Evolutionary conservation across 2,329 filamentous ascomycete species (phyloP).

Genomic region (Colletotrichum lini): DNA sequence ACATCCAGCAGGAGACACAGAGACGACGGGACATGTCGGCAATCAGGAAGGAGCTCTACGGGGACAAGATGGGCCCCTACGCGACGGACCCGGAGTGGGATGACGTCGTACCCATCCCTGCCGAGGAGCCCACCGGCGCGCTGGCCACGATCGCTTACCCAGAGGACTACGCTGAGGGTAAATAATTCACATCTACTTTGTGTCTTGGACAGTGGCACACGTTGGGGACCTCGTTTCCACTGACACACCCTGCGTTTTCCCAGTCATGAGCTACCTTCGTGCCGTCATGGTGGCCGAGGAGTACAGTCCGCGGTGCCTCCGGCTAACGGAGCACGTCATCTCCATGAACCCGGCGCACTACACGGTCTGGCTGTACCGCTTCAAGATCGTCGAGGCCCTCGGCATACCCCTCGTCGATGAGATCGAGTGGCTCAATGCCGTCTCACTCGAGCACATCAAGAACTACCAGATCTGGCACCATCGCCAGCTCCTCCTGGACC

Average conservation of each 20-base stretch:
- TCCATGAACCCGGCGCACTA: slow-evolving; percentile 96
- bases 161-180: slow-evolving; percentile 87
- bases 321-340: slow-evolving; percentile 91
- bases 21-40: slow-evolving; percentile 66
- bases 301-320: slow-evolving; percentile 82
- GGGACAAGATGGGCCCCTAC: slow-evolving; percentile 66
- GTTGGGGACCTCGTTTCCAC: slow-evolving; percentile 1
- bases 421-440: slow-evolving; percentile 86
- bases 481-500: slow-evolving; percentile 75
- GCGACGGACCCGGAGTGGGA: slow-evolving; percentile 83
- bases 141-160: slow-evolving; percentile 95
- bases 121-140: slow-evolving; percentile 86
- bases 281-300: slow-evolving; percentile 94
- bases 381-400: slow-evolving; percentile 80
- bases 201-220: background rate
- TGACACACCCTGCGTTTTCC: slow-evolving; percentile 11
- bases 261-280: slow-evolving; percentile 91
- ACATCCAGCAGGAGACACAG: slow-evolving; percentile 61
- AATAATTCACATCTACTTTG: slow-evolving; percentile 44
- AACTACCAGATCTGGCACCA: slow-evolving; percentile 99
- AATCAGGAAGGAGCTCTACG: slow-evolving; percentile 67
- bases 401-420: slow-evolving; percentile 78
- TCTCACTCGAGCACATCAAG: slow-evolving; percentile 88
- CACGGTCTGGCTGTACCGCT: slow-evolving; percentile 97
- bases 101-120: slow-evolving; percentile 85